A percentile compares a stretch with the other conserved stretches of the same genome.
phyloP scores from a whole-genome alignment of 2,329 filamentous ascomycete species.

The Emergomyces pasteurianus region DNA sequence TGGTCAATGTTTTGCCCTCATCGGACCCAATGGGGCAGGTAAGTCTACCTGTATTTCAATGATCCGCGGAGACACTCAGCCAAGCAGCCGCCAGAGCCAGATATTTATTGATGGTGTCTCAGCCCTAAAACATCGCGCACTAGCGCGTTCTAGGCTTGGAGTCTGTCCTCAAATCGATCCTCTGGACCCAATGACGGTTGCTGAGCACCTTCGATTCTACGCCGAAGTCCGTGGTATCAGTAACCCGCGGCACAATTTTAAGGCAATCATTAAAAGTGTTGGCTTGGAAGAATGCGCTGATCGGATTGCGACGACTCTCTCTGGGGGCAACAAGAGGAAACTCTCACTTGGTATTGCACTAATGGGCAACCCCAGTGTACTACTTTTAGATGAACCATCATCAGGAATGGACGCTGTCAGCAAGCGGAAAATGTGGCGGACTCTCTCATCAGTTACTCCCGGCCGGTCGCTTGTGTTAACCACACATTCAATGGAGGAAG shows the following conservation, averaged over 20 bases:
- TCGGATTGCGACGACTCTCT: conserved; percentile 67
- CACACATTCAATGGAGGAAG: conserved; percentile 93
- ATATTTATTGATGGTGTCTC: conserved; percentile 69
- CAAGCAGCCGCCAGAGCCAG: conserved; percentile 59
- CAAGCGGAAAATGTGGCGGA: conserved; percentile 89
- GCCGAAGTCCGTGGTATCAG: conserved; percentile 69
- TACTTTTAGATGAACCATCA: conserved; percentile 80
- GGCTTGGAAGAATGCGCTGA: conserved; percentile 59
- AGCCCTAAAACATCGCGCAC: conserved; percentile 58
- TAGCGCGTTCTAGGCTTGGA: conserved; percentile 66
- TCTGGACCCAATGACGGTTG: conserved; percentile 80
- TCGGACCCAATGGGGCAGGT: conserved; percentile 84
- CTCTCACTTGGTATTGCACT: conserved; percentile 77
- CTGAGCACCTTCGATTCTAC: conserved; percentile 80
- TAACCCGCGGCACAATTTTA: conserved; percentile 65
- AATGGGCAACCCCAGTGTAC: conserved; percentile 79
- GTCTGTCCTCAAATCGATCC: conserved; percentile 85
- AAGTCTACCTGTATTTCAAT: conserved; percentile 84
- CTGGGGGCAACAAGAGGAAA: conserved; percentile 90
- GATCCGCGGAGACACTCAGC: conserved; percentile 76
- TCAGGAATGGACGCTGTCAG: conserved; percentile 83
- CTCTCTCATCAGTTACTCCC: conserved; percentile 58
- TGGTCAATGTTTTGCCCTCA: conserved; percentile 75
- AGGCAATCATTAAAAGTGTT: conserved; percentile 66
- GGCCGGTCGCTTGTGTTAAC: conserved; percentile 79